Conservation (phyloP, 202 grass and related monocot genomes). For the Sporobolus alterniflorus region DNA sequence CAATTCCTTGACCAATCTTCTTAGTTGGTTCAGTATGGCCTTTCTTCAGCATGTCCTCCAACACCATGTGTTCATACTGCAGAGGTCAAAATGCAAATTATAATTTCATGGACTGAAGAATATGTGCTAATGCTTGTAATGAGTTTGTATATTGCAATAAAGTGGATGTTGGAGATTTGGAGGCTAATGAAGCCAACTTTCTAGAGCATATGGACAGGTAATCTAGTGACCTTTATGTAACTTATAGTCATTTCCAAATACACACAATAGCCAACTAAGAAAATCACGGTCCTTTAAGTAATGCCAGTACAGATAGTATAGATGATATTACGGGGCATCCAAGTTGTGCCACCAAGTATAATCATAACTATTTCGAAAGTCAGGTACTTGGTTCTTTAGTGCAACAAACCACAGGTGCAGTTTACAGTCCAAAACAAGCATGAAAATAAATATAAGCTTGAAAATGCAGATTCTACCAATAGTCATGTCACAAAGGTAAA, state of each 20-base stretch:
- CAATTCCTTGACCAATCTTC: constrained; percentile 80
- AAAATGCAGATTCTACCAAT: not conserved
- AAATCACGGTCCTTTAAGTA: not conserved
- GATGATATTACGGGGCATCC: not conserved
- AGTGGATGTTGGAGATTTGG: not conserved
- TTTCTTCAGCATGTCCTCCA: constrained; percentile 86
- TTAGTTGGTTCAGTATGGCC: constrained; percentile 65
- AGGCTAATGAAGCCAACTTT: not conserved
- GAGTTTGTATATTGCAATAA: not conserved
- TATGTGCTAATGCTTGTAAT: not conserved
- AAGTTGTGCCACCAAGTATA: not conserved
- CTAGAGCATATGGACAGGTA: not conserved
- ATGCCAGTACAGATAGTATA: not conserved
- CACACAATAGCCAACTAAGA: not conserved
- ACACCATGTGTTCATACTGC: constrained; percentile 88
- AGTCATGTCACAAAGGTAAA: not conserved
- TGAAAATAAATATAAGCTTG: not conserved
- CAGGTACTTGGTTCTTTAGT: not conserved
- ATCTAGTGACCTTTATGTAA: not conserved
- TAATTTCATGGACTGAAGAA: not conserved
- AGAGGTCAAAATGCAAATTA: constrained; percentile 29
- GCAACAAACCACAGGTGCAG: not conserved
- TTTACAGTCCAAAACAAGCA: not conserved
- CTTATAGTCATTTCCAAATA: not conserved
- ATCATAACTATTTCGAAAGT: not conserved